phyloP scores from a whole-genome alignment of 371 early-diverging fungal genomes.

The Mucor ambiguus region DNA sequence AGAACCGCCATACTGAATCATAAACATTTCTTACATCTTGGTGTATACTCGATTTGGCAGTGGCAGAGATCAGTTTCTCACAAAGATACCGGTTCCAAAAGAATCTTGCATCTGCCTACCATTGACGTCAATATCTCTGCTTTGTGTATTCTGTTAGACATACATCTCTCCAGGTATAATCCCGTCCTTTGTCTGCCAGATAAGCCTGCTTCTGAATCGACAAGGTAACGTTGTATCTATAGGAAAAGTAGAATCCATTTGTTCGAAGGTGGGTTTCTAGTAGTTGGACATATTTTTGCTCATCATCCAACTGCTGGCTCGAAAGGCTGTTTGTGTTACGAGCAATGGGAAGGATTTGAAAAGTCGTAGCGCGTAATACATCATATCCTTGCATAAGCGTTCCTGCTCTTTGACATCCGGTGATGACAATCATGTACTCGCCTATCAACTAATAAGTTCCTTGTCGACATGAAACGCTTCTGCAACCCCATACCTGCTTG shows the following conservation, averaged over 20 bases:
- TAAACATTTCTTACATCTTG: conserved; percentile 41
- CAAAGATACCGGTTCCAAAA: conserved; percentile 86
- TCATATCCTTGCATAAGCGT: conserved; percentile 57
- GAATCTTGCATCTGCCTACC: conserved; percentile 81
- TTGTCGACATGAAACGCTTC: background rate
- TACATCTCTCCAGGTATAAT: conserved; percentile 42
- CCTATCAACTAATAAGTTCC: conserved; percentile 25
- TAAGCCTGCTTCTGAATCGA: conserved; percentile 74
- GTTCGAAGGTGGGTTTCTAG: conserved; percentile 66
- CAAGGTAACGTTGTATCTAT: conserved; percentile 80
- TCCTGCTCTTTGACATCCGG: conserved; percentile 75
- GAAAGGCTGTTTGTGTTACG: conserved; percentile 41
- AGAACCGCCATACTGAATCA: background rate
- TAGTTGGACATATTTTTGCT: conserved; percentile 71
- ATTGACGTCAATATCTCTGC: background rate
- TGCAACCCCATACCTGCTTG: conserved; percentile 58
- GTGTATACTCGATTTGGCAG: conserved; percentile 6
- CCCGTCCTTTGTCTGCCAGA: background rate
- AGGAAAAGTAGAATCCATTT: conserved; percentile 83
- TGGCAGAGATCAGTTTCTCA: conserved; percentile 58
- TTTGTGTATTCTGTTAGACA: background rate
- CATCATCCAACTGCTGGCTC: conserved; percentile 56
- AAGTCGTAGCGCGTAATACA: conserved; percentile 72
- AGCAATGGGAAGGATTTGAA: conserved; percentile 74
- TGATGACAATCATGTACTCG: conserved; percentile 77